Percentiles rank a stretch among this genome's conserved stretches.
Evolutionary conservation across 208 protist genomes (phyloP).

Genomic region (Acanthamoeba triangularis): DNA sequence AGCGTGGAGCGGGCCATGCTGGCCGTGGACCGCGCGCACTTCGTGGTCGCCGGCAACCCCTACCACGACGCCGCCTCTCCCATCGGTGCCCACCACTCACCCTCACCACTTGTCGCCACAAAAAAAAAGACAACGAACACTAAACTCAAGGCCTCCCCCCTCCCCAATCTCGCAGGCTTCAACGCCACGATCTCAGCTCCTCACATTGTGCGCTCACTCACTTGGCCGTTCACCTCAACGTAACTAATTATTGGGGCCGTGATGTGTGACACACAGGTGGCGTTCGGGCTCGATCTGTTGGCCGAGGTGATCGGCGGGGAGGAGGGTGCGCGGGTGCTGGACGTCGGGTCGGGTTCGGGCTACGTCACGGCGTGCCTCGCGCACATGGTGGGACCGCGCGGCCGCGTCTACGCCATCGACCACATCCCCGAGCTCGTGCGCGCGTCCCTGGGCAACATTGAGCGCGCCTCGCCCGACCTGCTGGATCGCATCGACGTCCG

Average conservation of each 20-base stretch:
- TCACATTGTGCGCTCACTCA: slow-evolving; percentile 70
- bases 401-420: slow-evolving; percentile 59
- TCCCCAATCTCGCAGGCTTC: slow-evolving; percentile 8
- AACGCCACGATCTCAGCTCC: slow-evolving; percentile 73
- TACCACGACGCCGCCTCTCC: slow-evolving; percentile 51
- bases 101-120: not conserved
- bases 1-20: slow-evolving; percentile 30
- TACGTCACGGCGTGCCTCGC: slow-evolving; percentile 85
- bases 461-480: slow-evolving; percentile 53
- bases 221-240: not conserved
- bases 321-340: slow-evolving; percentile 79
- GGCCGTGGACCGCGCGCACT: slow-evolving; percentile 59
- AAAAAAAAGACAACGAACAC: not conserved
- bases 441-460: slow-evolving; percentile 76
- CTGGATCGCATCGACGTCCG: slow-evolving; percentile 69
- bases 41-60: slow-evolving; percentile 47
- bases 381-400: slow-evolving; percentile 72
- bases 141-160: not conserved
- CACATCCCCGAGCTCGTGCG: slow-evolving; percentile 86
- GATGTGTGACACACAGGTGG: not conserved
- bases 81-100: not conserved
- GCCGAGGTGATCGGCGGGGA: not conserved
- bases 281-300: slow-evolving; percentile 20
- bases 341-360: slow-evolving; percentile 87
- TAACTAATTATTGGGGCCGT: not conserved